These are phyloP conservation scores for Daedaleopsis nitida DNA, from an alignment of 768 basidiomycete species.

Conservation along the genomic window DNA sequence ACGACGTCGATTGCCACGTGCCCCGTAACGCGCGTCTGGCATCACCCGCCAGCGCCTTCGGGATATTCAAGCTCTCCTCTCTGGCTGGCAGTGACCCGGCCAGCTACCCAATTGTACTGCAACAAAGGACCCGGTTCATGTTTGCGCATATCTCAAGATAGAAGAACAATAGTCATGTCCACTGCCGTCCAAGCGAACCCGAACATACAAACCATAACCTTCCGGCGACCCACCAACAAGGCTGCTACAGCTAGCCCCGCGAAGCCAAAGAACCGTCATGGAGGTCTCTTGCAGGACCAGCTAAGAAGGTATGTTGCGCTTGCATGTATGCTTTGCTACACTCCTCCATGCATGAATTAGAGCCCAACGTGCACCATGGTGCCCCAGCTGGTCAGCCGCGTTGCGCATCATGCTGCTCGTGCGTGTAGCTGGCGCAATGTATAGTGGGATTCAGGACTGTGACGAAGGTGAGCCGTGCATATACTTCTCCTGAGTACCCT, in stretches of 20 bases:
- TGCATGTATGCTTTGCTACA: not conserved
- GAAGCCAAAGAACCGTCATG: conserved; percentile 44
- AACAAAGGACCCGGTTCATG: not conserved
- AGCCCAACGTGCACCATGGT: conserved; percentile 78
- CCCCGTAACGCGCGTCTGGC: not conserved
- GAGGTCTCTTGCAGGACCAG: conserved; percentile 79
- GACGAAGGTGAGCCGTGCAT: conserved; percentile 76
- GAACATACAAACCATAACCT: conserved; percentile 35
- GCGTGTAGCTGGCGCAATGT: conserved; percentile 88
- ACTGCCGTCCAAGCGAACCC: conserved; percentile 23
- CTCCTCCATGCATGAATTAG: conserved; percentile 36
- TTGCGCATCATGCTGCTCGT: conserved; percentile 82
- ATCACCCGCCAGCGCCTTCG: no score
- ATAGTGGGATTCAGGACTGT: conserved; percentile 91
- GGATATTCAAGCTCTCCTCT: not conserved
- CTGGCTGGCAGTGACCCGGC: not conserved
- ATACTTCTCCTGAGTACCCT: not conserved
- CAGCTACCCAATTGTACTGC: not conserved
- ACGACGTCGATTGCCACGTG: not conserved
- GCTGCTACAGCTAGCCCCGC: conserved; percentile 11
- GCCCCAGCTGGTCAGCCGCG: conserved; percentile 81
- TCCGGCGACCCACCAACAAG: conserved; percentile 32
- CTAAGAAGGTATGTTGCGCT: conserved; percentile 57
- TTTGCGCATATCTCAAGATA: no score
- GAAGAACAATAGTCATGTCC: conserved; percentile 4